A percentile compares a stretch with the other conserved stretches of the same genome.
phyloP scores from a whole-genome alignment of 768 basidiomycete species.

The Mycena capillaripes region DNA sequence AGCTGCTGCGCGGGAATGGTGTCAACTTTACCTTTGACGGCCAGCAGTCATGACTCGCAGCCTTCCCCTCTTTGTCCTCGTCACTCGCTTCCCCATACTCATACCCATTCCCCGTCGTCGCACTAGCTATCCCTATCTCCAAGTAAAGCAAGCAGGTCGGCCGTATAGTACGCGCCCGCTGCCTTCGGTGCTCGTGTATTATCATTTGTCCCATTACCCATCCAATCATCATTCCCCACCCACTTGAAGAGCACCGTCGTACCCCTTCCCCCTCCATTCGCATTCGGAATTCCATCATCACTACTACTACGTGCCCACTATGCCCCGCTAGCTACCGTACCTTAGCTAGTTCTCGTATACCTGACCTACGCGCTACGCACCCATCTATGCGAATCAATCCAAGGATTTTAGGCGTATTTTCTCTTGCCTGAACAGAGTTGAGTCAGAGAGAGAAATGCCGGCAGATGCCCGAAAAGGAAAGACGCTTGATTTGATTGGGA shows the following conservation, averaged over 20 bases:
- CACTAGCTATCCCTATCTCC: background rate
- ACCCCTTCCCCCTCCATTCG: slow-evolving; percentile 7
- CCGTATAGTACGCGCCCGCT: too few relatives aligned
- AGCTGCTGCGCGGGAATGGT: slow-evolving; percentile 58
- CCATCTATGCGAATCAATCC: background rate
- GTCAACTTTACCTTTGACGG: slow-evolving; percentile 23
- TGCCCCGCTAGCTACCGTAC: background rate
- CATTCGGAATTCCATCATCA: background rate
- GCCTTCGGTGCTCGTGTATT: slow-evolving; percentile 35
- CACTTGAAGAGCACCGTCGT: slow-evolving; percentile 36
- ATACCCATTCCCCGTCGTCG: background rate
- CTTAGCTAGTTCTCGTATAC: background rate
- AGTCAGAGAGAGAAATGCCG: background rate
- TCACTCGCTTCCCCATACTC: background rate
- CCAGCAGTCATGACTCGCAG: slow-evolving; percentile 4
- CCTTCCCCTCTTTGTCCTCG: background rate
- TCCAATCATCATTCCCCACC: slow-evolving; percentile 15
- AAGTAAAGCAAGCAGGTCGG: slow-evolving; percentile 4
- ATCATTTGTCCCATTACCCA: background rate
- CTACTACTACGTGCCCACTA: too few relatives aligned
- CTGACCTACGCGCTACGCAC: background rate
- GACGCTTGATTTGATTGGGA: background rate
- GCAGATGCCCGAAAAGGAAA: background rate
- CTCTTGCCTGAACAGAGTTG: background rate
- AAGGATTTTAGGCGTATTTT: background rate